Percentiles rank a stretch among this genome's conserved stretches.
phyloP scores from a whole-genome alignment of 163 green algal genomes.

The Chlamydomonas reinhardtii region DNA sequence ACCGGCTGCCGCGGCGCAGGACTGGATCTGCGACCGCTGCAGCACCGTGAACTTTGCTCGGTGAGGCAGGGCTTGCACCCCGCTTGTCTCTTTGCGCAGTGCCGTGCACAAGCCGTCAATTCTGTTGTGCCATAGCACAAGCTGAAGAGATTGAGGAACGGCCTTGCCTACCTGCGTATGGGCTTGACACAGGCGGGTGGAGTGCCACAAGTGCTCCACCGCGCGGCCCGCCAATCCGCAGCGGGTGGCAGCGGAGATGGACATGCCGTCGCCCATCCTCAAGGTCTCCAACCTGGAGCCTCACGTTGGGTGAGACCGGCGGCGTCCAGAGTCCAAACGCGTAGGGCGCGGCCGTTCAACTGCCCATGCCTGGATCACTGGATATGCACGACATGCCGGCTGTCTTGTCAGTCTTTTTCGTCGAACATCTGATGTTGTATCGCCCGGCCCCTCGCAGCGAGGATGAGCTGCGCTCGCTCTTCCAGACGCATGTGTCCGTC shows the following conservation, averaged over 20 bases:
- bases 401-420: neutral
- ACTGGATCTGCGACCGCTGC: slow-evolving; percentile 75
- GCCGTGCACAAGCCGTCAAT: too few species aligned
- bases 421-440: neutral
- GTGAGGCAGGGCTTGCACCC: too few species aligned
- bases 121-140: too few species aligned
- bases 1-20: neutral
- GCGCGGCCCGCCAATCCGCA: slow-evolving; percentile 51
- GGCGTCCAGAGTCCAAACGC: too few species aligned
- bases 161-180: too few species aligned
- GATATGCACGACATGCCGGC: too few species aligned
- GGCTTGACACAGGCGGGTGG: slow-evolving; percentile 57
- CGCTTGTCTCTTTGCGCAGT: too few species aligned
- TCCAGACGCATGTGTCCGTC: slow-evolving; percentile 53
- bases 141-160: too few species aligned
- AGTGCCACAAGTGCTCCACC: slow-evolving; percentile 77
- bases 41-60: slow-evolving; percentile 74
- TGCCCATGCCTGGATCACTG: too few species aligned
- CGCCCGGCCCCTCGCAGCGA: slow-evolving; percentile 44
- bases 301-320: slow-evolving; percentile 37
- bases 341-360: too few species aligned
- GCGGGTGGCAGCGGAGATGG: slow-evolving; percentile 47
- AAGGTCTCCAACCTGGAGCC: slow-evolving; percentile 67
- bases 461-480: slow-evolving; percentile 56
- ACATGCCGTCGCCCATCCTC: slow-evolving; percentile 69